Evolutionary conservation across 495 filamentous ascomycete species (phyloP), one percentile per base, ranked within the genome.

Genomic region (Aspergillus nidulans): DNA sequence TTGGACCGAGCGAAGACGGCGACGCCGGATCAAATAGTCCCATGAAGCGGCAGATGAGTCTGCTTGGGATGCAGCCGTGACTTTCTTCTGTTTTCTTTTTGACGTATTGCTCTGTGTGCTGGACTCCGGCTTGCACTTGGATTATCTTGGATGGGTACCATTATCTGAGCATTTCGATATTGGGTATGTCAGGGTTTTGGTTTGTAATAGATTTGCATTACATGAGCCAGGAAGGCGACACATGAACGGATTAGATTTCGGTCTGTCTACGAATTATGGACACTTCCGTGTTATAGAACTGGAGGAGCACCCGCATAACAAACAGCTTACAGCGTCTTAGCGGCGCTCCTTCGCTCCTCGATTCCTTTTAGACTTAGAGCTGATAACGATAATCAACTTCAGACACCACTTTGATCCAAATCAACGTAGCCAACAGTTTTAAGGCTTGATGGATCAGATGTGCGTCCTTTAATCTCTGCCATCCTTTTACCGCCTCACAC

Each of bases 11-110:
- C 48, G 78, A 89, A 61, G 83, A 80, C 43, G 86, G 86, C 56
- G 85, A 86, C 64, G 77, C 68, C 15, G 69, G 77, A n/a, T 80
- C 82, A 3, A 67, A 65, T 7, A 88, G 84, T 56, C 86, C 86
- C 30, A 74, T 86, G 64, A 77, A 82, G 62, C 76, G 83, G 62
- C 83, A 87, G 59, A 85, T 87, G 81, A 87, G 83, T 66, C 65
- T 87, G 62, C 62, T 78, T 45, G 73, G 70, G 60, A 76, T 76
- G 73, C 76, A 64, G 61, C 24, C 19, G 44, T 20, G 28, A 24
- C 48, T 23, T n/a, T n/a, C n/a, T n/a, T 10, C 51, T 52, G 25
- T 36, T 49, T 36, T 25, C 21, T 10, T 3, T 58, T 39, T 26
- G 30, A 13, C 13, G 15, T 48, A 53, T 49, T 26, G 10, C 41